Evolutionary conservation across 2,329 filamentous ascomycete species (phyloP).

Genomic region (Fusarium continuum): DNA sequence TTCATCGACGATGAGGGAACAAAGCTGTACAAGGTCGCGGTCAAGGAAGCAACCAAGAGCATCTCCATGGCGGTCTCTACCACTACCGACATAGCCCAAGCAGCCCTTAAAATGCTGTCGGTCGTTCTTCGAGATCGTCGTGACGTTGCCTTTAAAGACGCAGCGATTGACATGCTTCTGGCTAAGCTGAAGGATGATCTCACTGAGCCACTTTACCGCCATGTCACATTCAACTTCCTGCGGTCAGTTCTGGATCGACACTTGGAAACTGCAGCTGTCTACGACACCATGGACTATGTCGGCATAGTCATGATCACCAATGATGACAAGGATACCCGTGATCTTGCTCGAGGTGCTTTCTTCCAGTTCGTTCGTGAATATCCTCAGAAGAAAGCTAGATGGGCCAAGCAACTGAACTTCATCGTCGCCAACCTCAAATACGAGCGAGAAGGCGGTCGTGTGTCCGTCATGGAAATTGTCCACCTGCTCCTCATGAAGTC

Average conservation of each 20-base stretch:
- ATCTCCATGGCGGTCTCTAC: constrained; percentile 82
- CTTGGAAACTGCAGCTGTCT: constrained; percentile 85
- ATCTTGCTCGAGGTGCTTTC: constrained; percentile 88
- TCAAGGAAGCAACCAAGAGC: constrained; percentile 83
- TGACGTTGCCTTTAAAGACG: constrained; percentile 79
- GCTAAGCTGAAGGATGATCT: constrained; percentile 86
- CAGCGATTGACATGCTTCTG: constrained; percentile 83
- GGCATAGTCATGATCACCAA: constrained; percentile 96
- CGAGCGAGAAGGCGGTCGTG: constrained; percentile 83
- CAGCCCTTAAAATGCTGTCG: constrained; percentile 86
- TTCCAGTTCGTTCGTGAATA: constrained; percentile 96
- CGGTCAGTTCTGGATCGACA: constrained; percentile 86
- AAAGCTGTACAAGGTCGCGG: constrained; percentile 76
- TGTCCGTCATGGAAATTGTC: constrained; percentile 93
- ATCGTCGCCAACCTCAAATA: constrained; percentile 92
- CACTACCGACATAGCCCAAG: constrained; percentile 84
- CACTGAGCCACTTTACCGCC: constrained; percentile 90
- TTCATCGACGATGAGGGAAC: constrained; percentile 75
- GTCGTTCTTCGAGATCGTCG: constrained; percentile 84
- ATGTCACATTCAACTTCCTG: constrained; percentile 94
- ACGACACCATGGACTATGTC: constrained; percentile 90
- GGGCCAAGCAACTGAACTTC: constrained; percentile 89
- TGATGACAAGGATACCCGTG: constrained; percentile 86
- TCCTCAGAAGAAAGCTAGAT: constrained; percentile 88
- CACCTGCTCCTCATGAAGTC: constrained; percentile 88